A percentile compares a stretch with the other conserved stretches of the same genome.
Conservation (phyloP, 2,329 filamentous ascomycete species). For the Sporothrix pallida region DNA sequence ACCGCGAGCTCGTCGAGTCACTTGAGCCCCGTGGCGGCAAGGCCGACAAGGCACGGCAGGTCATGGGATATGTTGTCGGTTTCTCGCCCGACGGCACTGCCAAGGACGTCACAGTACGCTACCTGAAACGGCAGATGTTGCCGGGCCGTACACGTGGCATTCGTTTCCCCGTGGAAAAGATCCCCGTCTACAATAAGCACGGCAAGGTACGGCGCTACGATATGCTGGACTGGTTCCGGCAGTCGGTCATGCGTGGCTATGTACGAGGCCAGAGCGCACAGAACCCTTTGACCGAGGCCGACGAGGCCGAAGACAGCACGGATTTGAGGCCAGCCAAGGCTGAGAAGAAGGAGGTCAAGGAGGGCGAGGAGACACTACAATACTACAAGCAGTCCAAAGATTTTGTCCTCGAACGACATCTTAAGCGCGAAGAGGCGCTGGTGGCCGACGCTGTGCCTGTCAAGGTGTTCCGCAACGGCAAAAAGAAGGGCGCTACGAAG, state of each 20-base stretch:
- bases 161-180: constrained; percentile 77
- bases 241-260: constrained; percentile 75
- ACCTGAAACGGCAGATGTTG: constrained; percentile 79
- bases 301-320: constrained; percentile 78
- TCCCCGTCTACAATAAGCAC: constrained; percentile 76
- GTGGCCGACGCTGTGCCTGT: constrained; percentile 70
- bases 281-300: constrained; percentile 68
- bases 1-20: constrained; percentile 70
- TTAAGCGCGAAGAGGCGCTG: constrained; percentile 91
- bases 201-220: constrained; percentile 80
- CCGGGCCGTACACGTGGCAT: constrained; percentile 90
- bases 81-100: constrained; percentile 84
- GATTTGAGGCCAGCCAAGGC: constrained; percentile 76
- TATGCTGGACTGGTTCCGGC: constrained; percentile 85
- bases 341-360: constrained; percentile 73
- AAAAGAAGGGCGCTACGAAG: constrained; percentile 56
- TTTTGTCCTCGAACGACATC: constrained; percentile 82
- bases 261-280: constrained; percentile 52
- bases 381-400: constrained; percentile 87
- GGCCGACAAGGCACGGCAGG: constrained; percentile 84
- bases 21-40: constrained; percentile 84
- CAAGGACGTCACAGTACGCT: constrained; percentile 93
- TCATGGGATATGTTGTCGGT: constrained; percentile 87
- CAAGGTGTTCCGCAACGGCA: constrained; percentile 72
- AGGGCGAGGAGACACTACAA: constrained; percentile 81